Evolutionary conservation across 768 basidiomycete species (phyloP).

Genomic region (Trametes villosa): DNA sequence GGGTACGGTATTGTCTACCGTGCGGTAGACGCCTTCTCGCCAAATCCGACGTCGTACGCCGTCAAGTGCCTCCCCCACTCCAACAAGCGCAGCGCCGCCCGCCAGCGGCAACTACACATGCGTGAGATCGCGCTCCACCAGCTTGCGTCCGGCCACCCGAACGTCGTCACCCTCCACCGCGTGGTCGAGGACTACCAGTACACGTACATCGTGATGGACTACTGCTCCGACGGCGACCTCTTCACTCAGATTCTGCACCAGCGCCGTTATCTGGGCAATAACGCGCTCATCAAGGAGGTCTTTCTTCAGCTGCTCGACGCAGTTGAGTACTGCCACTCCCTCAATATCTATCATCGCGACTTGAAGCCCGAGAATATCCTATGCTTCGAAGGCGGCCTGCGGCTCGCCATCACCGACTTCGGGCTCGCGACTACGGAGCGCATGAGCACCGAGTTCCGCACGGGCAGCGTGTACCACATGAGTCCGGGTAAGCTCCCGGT

Average conservation of each 20-base stretch:
- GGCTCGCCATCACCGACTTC: conserved; percentile 91
- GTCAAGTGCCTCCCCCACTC: conserved; percentile 87
- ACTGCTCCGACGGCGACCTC: conserved; percentile 87
- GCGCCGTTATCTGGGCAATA: conserved; percentile 81
- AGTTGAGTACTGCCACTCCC: conserved; percentile 88
- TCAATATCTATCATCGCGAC: conserved; percentile 95
- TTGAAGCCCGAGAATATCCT: conserved; percentile 97
- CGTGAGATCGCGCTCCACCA: conserved; percentile 87
- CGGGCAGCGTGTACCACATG: conserved; percentile 99
- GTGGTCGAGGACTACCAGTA: conserved; percentile 81
- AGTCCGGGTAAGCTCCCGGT: conserved; percentile 72
- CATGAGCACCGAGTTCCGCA: conserved; percentile 86
- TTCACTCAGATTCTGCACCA: conserved; percentile 87
- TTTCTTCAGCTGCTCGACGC: conserved; percentile 95
- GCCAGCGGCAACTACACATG: conserved; percentile 77
- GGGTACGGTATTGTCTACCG: conserved; percentile 97
- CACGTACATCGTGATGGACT: conserved; percentile 94
- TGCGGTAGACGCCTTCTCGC: conserved; percentile 62
- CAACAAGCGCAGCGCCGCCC: conserved; percentile 48
- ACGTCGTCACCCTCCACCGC: conserved; percentile 88
- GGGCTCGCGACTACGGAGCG: conserved; percentile 91
- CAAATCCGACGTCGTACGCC: conserved; percentile 66
- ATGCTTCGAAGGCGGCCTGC: conserved; percentile 77
- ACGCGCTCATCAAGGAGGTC: conserved; percentile 82
- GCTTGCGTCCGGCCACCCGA: conserved; percentile 72